Evolutionary conservation across 768 basidiomycete species (phyloP).

Genomic region (Cyclocybe cylindracea): DNA sequence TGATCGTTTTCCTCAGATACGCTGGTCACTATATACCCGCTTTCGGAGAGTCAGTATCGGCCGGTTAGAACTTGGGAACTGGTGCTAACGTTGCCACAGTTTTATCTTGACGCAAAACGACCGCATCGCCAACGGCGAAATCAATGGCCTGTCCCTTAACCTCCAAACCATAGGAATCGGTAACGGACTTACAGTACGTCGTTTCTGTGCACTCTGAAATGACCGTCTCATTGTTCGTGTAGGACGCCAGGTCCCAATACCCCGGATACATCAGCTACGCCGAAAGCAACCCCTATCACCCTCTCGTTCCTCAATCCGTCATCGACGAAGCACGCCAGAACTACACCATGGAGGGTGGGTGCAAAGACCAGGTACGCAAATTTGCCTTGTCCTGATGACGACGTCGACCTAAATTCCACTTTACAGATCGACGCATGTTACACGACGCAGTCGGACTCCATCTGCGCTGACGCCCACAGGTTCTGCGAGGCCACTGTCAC

Average conservation of each 20-base stretch:
- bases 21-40: conserved; percentile 70
- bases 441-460: conserved; percentile 43
- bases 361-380: conserved; percentile 44
- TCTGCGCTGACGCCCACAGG: conserved; percentile 57
- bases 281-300: conserved; percentile 56
- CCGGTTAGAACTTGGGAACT: too few species aligned
- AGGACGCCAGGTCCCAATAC: conserved; percentile 43
- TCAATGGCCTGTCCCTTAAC: conserved; percentile 51
- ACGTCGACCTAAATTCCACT: not conserved
- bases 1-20: conserved; percentile 39
- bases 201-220: not conserved
- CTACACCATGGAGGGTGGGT: conserved; percentile 46
- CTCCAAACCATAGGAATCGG: conserved; percentile 68
- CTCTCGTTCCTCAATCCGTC: conserved; percentile 45
- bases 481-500: conserved; percentile 61
- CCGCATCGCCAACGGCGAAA: conserved; percentile 47
- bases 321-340: conserved; percentile 44
- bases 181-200: conserved; percentile 56
- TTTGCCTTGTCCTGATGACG: not conserved
- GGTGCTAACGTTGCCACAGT: too few species aligned
- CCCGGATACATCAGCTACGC: conserved; percentile 60
- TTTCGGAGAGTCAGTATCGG: conserved; percentile 42
- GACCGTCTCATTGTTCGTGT: not conserved
- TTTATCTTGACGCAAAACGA: conserved; percentile 63
- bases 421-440: conserved; percentile 54